A percentile compares a stretch with the other conserved stretches of the same genome.
phyloP scores from a whole-genome alignment of 306 rosid genomes.

The Ochetophila trinervis region DNA sequence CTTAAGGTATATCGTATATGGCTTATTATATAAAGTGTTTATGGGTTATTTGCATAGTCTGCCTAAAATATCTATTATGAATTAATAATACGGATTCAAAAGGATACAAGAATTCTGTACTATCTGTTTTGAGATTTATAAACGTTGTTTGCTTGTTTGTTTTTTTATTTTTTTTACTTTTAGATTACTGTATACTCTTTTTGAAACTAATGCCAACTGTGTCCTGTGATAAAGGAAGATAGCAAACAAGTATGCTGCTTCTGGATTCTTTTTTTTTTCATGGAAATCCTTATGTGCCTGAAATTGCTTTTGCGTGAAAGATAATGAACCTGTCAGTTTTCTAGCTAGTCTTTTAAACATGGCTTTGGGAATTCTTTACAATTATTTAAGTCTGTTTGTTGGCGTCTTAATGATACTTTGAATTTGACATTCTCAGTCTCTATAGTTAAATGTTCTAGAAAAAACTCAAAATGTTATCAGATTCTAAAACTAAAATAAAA shows the following conservation, averaged over 20 bases:
- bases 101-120: no score
- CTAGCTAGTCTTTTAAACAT: neutral
- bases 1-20: conserved; percentile 17
- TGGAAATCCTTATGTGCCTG: conserved; percentile 53
- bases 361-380: neutral
- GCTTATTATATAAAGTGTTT: no score
- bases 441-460: no score
- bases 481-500: no score
- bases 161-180: no score
- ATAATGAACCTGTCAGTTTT: conserved; percentile 58
- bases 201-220: conserved; percentile 7
- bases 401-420: no score
- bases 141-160: neutral
- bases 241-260: conserved; percentile 73
- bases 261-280: conserved; percentile 63
- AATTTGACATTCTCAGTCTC: no score
- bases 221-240: conserved; percentile 53
- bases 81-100: no score
- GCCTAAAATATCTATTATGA: no score
- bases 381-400: conserved; percentile 1
- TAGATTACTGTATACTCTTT: neutral
- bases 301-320: conserved; percentile 45
- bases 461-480: no score
- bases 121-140: neutral
- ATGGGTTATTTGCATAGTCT: no score